phyloP scores from a whole-genome alignment of 2,329 filamentous ascomycete genomes.

The Sporothrix globosa region DNA sequence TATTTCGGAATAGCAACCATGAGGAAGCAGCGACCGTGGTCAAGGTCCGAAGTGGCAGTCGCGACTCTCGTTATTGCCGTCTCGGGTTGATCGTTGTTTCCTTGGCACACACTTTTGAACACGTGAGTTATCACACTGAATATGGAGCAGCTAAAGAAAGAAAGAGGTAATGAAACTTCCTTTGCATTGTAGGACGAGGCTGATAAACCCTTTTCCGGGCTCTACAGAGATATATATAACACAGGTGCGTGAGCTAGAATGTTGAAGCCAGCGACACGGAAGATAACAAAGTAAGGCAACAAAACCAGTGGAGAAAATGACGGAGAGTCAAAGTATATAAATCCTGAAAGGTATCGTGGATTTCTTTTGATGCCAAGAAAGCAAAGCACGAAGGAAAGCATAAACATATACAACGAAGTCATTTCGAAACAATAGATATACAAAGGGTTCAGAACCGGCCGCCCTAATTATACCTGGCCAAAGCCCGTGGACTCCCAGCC shows the following conservation, averaged over 20 bases:
- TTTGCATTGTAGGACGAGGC: background rate
- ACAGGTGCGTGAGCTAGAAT: background rate
- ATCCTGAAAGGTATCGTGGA: background rate
- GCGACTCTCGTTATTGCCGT: background rate
- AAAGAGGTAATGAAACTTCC: background rate
- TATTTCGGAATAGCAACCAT: background rate
- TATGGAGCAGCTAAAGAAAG: background rate
- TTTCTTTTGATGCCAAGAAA: background rate
- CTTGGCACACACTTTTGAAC: background rate
- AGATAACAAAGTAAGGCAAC: background rate
- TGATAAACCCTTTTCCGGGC: background rate
- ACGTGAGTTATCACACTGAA: background rate
- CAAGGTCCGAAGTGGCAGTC: background rate
- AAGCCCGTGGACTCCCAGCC: conserved; percentile 19
- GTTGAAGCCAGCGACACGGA: background rate
- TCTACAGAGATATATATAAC: background rate
- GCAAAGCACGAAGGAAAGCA: background rate
- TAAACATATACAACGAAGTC: background rate
- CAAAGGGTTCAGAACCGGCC: conserved; percentile 12
- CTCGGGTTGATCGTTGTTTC: background rate
- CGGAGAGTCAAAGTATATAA: background rate
- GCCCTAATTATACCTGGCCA: conserved; percentile 1
- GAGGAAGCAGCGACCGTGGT: conserved; percentile 19
- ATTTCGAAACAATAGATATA: background rate
- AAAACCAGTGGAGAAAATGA: background rate